Evolutionary conservation across 495 filamentous ascomycete species (phyloP), one percentile per base, ranked within the genome.

Genomic region (Clavariopsis aquatica): DNA sequence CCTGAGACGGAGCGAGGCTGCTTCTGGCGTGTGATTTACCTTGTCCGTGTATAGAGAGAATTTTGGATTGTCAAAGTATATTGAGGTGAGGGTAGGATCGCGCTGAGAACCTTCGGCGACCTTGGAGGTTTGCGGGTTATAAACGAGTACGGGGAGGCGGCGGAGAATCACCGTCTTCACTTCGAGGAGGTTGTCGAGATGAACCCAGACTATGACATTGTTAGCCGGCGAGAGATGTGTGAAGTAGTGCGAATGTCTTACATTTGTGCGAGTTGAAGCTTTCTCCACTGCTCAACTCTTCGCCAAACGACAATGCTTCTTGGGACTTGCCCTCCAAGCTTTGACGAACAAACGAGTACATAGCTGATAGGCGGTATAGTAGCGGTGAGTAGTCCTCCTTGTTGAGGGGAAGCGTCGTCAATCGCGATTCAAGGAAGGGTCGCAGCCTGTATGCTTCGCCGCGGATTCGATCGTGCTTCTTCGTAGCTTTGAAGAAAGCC

Each of bases 401-500:
- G 77, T 98, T 96, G 80, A 98, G 95, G 17, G 93, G 91, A 60
- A 91, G 80, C 51, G 91, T 86, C 31, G 91, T 85, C 73, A 98
- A 75, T 64, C 90, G 89, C 61, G 97, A 88, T 73, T 96, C 89
- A 71, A 97, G 82, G 77, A 98, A 83, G 22, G 94, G 92, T 60
- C 90, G 85, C 56, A 98, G 90, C 71, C 88, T 91, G 77, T 96
- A 97, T 10, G 78, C 45, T 74, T 78, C 66, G 53, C 88, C 92
- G 51, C 92, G 86, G 75, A 90, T 93, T 51, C 94, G 87, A 72
- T 98, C 94, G 77, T 98, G 94, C 75, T 98, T 98, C 84, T 98
- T 98, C 24, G 89, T 92, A 26, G 96, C 95, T 79, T 98, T 98
- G 68, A 97, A 82, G 74, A 98, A 96, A 29, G 92, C 95, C 10